Evolutionary conservation across 768 basidiomycete genomes (phyloP).

Genomic region (Collybia mongolica): DNA sequence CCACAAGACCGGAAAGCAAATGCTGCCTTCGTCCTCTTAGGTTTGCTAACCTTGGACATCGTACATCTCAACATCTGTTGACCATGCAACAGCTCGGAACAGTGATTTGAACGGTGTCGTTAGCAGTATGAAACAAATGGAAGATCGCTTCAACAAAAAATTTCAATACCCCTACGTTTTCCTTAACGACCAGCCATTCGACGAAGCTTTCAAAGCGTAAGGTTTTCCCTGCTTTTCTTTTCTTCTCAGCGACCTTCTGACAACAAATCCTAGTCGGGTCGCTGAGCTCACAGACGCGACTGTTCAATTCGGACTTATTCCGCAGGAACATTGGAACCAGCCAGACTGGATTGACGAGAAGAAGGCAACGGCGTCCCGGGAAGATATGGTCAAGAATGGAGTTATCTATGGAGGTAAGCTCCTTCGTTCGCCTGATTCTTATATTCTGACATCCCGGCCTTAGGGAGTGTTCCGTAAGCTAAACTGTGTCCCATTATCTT

Average conservation of each 20-base stretch:
- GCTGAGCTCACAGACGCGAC: conserved; percentile 57
- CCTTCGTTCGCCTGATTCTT: neutral
- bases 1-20: conserved; percentile 66
- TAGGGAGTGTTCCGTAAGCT: conserved; percentile 77
- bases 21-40: conserved; percentile 80
- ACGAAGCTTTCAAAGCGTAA: conserved; percentile 68
- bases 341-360: conserved; percentile 79
- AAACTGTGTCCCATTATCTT: neutral
- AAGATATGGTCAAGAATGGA: conserved; percentile 65
- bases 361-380: conserved; percentile 59
- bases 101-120: conserved; percentile 58
- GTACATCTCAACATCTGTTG: neutral
- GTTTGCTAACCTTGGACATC: conserved; percentile 21
- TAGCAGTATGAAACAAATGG: conserved; percentile 72
- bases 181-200: conserved; percentile 79
- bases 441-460: conserved; percentile 4
- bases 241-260: conserved; percentile 4
- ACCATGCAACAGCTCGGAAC: conserved; percentile 46
- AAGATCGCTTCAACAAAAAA: conserved; percentile 89
- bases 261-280: conserved; percentile 39
- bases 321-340: conserved; percentile 75
- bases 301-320: conserved; percentile 79
- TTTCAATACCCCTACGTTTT: conserved; percentile 86
- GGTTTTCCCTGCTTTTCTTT: neutral
- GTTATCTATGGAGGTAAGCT: conserved; percentile 67